Percentiles rank a stretch among this genome's conserved stretches.
Evolutionary conservation across 495 filamentous ascomycete genomes (phyloP).

Genomic region (Neurospora sp.): DNA sequence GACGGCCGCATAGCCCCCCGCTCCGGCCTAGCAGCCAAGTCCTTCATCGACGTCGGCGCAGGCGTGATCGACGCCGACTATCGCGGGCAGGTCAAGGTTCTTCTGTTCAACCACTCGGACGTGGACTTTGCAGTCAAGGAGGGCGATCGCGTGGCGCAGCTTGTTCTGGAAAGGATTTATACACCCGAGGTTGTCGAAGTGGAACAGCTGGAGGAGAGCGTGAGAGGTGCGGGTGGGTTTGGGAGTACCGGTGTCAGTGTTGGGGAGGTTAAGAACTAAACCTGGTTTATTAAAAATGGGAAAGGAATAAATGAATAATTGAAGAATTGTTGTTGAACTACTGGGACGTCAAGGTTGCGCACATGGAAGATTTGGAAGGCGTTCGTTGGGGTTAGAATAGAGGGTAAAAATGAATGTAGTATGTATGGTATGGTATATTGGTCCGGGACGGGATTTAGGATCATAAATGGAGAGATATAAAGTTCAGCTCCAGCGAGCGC

Average conservation of each 20-base stretch:
- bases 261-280: slow-evolving; percentile 23
- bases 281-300: not conserved
- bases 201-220: slow-evolving; percentile 78
- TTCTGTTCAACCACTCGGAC: slow-evolving; percentile 87
- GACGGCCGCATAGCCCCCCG: slow-evolving; percentile 90
- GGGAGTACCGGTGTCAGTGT: slow-evolving; percentile 75
- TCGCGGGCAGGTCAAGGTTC: slow-evolving; percentile 82
- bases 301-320: too few species aligned
- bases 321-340: too few species aligned
- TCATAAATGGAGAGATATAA: too few species aligned
- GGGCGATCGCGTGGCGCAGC: slow-evolving; percentile 85
- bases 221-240: slow-evolving; percentile 84
- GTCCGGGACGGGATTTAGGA: too few species aligned
- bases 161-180: slow-evolving; percentile 86
- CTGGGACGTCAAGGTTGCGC: too few species aligned
- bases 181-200: slow-evolving; percentile 87
- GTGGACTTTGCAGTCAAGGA: slow-evolving; percentile 71
- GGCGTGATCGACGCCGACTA: slow-evolving; percentile 98
- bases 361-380: too few species aligned
- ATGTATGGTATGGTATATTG: too few species aligned
- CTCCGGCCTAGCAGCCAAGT: slow-evolving; percentile 81
- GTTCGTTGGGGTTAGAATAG: too few species aligned
- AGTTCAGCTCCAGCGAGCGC: too few species aligned
- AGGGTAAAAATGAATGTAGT: too few species aligned
- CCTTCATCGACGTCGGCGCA: slow-evolving; percentile 89